These are phyloP conservation scores for Oxyria digyna DNA, from an alignment of 148 eudicot genomes.

Conservation along the genomic window DNA sequence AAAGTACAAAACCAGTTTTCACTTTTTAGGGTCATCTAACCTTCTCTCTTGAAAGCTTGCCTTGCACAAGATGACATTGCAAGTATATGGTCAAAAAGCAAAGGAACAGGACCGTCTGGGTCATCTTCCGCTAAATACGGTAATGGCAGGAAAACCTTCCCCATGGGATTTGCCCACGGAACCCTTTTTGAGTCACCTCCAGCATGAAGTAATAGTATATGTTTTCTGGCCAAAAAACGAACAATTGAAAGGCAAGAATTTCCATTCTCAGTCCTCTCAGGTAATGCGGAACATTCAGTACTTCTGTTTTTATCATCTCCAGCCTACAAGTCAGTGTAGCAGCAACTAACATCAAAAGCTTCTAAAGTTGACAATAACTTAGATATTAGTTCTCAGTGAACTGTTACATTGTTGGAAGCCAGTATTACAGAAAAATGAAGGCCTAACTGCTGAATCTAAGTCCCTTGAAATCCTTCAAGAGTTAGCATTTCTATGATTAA, in stretches of 20 bases:
- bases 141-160: slow-evolving; percentile 94
- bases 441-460: neutral
- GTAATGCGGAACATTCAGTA: slow-evolving; percentile 16
- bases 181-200: slow-evolving; percentile 99
- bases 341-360: neutral
- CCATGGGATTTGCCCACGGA: slow-evolving; percentile 99
- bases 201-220: slow-evolving; percentile 87
- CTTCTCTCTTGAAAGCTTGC: slow-evolving; percentile 86
- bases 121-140: slow-evolving; percentile 95
- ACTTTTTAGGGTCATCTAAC: slow-evolving; percentile 26
- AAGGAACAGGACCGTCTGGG: slow-evolving; percentile 91
- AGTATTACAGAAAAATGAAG: neutral
- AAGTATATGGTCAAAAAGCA: slow-evolving; percentile 98
- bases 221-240: slow-evolving; percentile 50
- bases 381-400: neutral
- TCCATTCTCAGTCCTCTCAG: slow-evolving; percentile 32
- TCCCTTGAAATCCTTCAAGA: neutral
- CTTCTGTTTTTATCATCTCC: slow-evolving; percentile 18
- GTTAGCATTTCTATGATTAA: neutral
- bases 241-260: slow-evolving; percentile 17
- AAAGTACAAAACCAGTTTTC: slow-evolving; percentile 4
- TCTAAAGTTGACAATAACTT: neutral
- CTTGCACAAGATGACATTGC: slow-evolving; percentile 95
- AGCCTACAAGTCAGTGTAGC: slow-evolving; percentile 28
- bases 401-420: neutral